Conservation (phyloP, 495 filamentous ascomycete genomes). For the Tirmania nivea region DNA sequence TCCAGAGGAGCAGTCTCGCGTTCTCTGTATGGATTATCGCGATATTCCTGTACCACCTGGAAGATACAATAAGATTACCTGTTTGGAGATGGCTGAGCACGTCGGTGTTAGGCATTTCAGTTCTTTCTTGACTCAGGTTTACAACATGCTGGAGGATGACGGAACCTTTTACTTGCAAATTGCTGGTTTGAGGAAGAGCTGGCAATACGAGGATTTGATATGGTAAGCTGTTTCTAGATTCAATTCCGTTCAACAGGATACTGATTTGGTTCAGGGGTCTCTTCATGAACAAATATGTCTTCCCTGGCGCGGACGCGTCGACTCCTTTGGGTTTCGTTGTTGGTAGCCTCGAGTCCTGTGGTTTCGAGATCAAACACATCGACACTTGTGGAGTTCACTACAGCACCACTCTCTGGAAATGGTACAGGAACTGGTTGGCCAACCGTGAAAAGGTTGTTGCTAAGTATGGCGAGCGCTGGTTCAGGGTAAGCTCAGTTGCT, state of each 20-base stretch:
- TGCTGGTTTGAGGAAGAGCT: constrained; percentile 55
- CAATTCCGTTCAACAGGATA: not conserved
- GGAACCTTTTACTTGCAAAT: constrained; percentile 69
- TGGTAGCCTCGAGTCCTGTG: constrained; percentile 46
- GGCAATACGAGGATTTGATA: constrained; percentile 76
- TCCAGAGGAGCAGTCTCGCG: constrained; percentile 46
- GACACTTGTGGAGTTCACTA: constrained; percentile 50
- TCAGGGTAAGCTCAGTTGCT: constrained; percentile 44
- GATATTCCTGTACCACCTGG: constrained; percentile 50
- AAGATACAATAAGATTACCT: constrained; percentile 65
- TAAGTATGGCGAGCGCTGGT: constrained; percentile 93
- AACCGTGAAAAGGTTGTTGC: constrained; percentile 86
- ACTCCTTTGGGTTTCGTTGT: constrained; percentile 57
- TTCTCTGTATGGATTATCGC: constrained; percentile 69
- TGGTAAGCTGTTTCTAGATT: constrained; percentile 25
- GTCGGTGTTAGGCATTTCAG: constrained; percentile 58
- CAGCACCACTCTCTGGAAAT: constrained; percentile 89
- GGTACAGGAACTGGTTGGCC: constrained; percentile 97
- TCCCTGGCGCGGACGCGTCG: constrained; percentile 70
- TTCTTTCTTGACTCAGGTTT: constrained; percentile 45
- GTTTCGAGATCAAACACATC: constrained; percentile 48
- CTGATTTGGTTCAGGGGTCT: constrained; percentile 28
- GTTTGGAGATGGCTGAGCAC: constrained; percentile 80
- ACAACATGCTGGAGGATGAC: constrained; percentile 76
- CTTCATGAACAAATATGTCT: constrained; percentile 86